phyloP scores from a whole-genome alignment of 257 asterid genomes.

The Avicennia marina region DNA sequence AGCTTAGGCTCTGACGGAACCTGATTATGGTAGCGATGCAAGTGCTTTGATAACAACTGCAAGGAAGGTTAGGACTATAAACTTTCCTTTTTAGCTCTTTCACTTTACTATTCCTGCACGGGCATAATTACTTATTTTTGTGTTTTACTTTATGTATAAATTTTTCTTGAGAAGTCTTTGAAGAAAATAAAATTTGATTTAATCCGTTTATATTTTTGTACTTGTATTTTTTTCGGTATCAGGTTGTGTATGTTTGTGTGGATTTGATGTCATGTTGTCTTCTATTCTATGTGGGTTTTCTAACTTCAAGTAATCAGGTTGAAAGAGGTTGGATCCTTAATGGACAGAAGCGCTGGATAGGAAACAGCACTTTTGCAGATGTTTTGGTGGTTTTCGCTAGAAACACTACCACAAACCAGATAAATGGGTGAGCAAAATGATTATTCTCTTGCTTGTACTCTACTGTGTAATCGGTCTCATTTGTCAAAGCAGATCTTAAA shows the following conservation, averaged over 20 bases:
- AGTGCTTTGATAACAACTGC: slow-evolving; percentile 84
- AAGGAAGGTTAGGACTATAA: slow-evolving; percentile 53
- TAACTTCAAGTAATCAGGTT: slow-evolving; percentile 50
- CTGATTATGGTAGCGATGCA: slow-evolving; percentile 97
- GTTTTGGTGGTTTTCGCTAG: slow-evolving; percentile 80
- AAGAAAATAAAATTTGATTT: too few relatives aligned
- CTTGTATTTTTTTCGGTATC: not conserved
- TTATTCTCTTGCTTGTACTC: too few relatives aligned
- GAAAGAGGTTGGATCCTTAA: slow-evolving; percentile 97
- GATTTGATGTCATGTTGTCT: too few relatives aligned
- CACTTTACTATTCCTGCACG: too few relatives aligned
- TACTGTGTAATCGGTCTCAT: too few relatives aligned
- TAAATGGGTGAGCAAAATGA: slow-evolving; percentile 58
- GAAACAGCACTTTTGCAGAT: slow-evolving; percentile 96
- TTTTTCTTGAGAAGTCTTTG: too few relatives aligned
- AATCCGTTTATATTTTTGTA: too few relatives aligned
- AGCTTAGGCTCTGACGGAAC: slow-evolving; percentile 83
- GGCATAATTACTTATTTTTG: too few relatives aligned
- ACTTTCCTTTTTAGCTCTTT: too few relatives aligned
- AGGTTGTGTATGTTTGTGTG: not conserved
- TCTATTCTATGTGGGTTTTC: not conserved
- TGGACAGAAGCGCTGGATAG: slow-evolving; percentile 99
- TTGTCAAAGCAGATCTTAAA: not conserved
- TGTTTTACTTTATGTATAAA: not conserved
- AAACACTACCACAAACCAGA: slow-evolving; percentile 69